A percentile compares a stretch with the other conserved stretches of the same genome.
These are phyloP conservation scores for Cladosporium sp. DNA, from an alignment of 2,329 filamentous ascomycete species.

Conservation along the genomic window DNA sequence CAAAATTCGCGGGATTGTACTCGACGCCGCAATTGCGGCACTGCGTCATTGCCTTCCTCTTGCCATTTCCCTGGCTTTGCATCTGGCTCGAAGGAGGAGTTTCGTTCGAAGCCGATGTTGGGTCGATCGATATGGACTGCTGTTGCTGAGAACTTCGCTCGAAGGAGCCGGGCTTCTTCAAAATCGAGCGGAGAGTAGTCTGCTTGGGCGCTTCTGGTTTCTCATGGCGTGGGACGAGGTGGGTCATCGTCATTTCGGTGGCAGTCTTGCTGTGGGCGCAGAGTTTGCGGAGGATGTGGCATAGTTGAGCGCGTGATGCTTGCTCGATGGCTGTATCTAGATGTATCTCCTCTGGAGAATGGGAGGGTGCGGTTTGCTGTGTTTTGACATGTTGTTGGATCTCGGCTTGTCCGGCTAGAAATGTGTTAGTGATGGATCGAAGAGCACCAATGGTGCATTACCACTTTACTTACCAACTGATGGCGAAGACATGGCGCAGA, in stretches of 20 bases:
- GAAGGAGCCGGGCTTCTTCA: neutral
- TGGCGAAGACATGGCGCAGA: neutral
- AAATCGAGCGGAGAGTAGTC: neutral
- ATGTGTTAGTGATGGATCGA: neutral
- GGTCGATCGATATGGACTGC: neutral
- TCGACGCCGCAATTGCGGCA: conserved; percentile 15
- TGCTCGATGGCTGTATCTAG: neutral
- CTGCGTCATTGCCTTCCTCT: neutral
- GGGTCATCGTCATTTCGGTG: neutral
- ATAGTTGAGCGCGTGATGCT: neutral
- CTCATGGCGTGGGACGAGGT: neutral
- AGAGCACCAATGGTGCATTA: neutral
- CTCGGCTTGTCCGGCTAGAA: neutral
- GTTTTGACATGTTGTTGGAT: neutral
- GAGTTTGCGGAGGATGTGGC: neutral
- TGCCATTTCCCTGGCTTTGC: neutral
- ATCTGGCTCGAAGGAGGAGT: neutral
- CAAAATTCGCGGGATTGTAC: neutral
- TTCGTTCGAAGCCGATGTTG: neutral
- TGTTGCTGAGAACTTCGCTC: neutral
- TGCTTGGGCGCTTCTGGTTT: neutral
- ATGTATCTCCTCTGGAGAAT: neutral
- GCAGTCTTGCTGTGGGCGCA: conserved; percentile 8
- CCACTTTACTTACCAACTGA: neutral
- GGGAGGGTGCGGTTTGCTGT: neutral